Base-by-base conservation (phyloP, 495 filamentous ascomycete species). In the Parathielavia appendiculata region DNA sequence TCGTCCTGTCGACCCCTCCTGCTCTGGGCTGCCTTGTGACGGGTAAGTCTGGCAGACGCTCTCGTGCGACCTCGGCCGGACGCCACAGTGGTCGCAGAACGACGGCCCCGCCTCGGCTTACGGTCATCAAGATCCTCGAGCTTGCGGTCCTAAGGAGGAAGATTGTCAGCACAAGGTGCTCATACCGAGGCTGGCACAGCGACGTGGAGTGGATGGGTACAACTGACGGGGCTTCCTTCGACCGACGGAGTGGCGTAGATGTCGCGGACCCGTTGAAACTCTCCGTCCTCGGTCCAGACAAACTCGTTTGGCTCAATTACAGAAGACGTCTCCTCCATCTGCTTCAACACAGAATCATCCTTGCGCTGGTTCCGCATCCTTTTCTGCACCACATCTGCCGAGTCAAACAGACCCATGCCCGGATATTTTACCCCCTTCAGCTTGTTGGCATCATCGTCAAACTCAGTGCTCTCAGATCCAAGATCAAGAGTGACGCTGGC, bases 341-440 rank as follows among this genome's bases (percentile, higher is more conserved):
- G 78, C 66, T 79, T 80, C 22, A 95, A 60, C 20, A 89, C 82
- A 8, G 80, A 86, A 13, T 75, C 78, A 55, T 89, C 86, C 65
- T 96, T 96, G 60, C 87, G 87, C 70, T 96, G 91, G 66, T 96
- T 96, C 41, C 91, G 83, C 72, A 82, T 89, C 39, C 87, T 83
- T 65, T 86, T 86, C 76, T 87, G 87, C 48, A 87, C 81, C 53
- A 83, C 77, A 1, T 83, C 89, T 9, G 91, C 91, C 12, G 90
- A 86, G 66, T 96, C 91, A 64, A 95, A 95, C 19, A 92, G 72
- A 53, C 86, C 83, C 91, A 96, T 96, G 10, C 91, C 91, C 5
- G 88, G 88, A 78, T 83, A 95, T 47, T 81, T 68, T 9, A 88
- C 71, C 0, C 91, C 91, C 69, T 95, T 96, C 58, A 96, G 75